Evolutionary conservation across 1,284 basidiomycete species (phyloP).

Genomic region (Anthracocystis walkeri): DNA sequence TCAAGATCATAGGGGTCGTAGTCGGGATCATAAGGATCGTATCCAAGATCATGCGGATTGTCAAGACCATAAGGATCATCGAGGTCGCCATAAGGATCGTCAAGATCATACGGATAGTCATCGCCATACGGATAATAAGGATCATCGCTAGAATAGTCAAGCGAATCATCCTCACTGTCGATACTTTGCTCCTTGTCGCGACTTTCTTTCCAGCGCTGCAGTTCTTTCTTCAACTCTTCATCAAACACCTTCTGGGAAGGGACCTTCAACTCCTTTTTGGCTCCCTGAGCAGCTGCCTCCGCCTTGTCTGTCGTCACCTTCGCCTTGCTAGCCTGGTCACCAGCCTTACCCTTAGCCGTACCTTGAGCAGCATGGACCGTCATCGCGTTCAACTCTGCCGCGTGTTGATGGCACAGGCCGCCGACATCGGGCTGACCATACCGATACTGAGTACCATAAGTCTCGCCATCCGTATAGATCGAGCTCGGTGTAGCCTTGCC

Average conservation of each 20-base stretch:
- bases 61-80: constrained; percentile 2
- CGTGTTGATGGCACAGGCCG: background rate
- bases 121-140: background rate
- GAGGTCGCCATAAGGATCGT: background rate
- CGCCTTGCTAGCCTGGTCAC: background rate
- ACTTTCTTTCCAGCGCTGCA: background rate
- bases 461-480: constrained; percentile 8
- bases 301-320: too few species aligned
- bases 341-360: background rate
- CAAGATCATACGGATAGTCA: background rate
- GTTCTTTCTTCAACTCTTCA: background rate
- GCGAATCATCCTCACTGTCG: background rate
- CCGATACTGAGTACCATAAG: background rate
- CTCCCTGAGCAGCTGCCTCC: too few species aligned
- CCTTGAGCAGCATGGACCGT: background rate
- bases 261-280: background rate
- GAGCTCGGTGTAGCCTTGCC: constrained; percentile 5
- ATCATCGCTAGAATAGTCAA: background rate
- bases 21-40: too few species aligned
- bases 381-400: background rate
- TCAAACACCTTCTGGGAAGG: background rate
- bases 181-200: background rate
- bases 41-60: too few species aligned
- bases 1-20: too few species aligned
- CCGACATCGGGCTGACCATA: background rate